Conservation (phyloP, 164 flowering plant species). For the Nelumbo lutea region DNA sequence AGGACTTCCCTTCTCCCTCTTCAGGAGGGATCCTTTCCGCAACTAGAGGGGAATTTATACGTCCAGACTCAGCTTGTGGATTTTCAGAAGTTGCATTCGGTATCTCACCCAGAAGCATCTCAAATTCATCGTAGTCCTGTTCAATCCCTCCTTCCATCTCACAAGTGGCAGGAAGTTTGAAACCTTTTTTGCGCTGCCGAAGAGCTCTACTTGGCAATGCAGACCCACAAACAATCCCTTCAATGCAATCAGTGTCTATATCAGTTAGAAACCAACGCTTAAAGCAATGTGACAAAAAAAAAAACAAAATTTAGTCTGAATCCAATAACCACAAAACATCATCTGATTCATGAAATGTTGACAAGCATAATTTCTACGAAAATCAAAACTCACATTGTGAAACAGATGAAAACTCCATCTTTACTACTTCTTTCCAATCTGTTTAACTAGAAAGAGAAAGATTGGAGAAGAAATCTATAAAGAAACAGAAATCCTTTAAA, state of each 20-base stretch:
- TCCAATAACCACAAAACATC: neutral
- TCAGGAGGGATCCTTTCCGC: constrained; percentile 13
- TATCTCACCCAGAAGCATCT: constrained; percentile 40
- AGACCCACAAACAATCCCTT: constrained; percentile 11
- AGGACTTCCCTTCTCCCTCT: neutral
- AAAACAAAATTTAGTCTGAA: no score
- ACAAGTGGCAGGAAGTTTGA: constrained; percentile 1
- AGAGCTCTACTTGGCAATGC: constrained; percentile 11
- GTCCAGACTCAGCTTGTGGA: constrained; percentile 18
- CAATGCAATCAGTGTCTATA: constrained; percentile 1
- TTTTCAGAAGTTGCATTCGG: constrained; percentile 34
- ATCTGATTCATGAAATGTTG: neutral
- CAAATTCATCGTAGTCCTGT: constrained; percentile 32
- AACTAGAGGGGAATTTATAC: constrained; percentile 2
- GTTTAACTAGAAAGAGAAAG: neutral
- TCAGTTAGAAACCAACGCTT: neutral
- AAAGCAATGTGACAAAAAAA: neutral
- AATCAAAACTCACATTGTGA: neutral
- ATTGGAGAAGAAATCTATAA: neutral
- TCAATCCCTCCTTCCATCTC: constrained; percentile 32
- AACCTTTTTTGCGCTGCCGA: neutral
- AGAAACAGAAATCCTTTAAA: neutral
- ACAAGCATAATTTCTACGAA: neutral
- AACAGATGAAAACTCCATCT: neutral
- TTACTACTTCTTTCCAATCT: neutral